Evolutionary conservation across 352 stramenopile species (phyloP), one percentile per base, ranked within the genome.

Genomic region (Globisporangium nagaii): DNA sequence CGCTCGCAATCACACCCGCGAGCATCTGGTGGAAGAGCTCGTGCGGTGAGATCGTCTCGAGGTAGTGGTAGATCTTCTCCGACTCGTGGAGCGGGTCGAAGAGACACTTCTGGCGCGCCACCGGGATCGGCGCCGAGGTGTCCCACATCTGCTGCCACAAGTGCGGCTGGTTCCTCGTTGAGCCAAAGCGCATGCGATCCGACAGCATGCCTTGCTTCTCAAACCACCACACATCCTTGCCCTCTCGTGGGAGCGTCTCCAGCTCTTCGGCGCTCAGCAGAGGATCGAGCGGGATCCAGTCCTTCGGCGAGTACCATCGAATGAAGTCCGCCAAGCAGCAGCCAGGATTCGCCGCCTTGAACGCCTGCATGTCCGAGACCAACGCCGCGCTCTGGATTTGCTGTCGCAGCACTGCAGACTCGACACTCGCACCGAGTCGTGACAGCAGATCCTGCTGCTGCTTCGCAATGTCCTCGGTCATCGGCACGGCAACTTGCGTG

Each of bases 11-110:
- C 6, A 65, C 72, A 24, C 70, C 80, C 8, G 73, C 70, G 12
- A 90, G 66, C 70, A 89, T 88, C 58, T 93, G 83, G 31, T 89
- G 79, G 40, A 93, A 88, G 41, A 93, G 73, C 36, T 90, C 79
- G 41, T 85, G 73, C 0, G 81, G 79, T 5, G 79, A 78, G 17
- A 93, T 70, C 3, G 80, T 93, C 59, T 93, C 83, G 41, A 93
- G 66, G 51, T 90, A 91, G 53, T 93, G 76, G 37, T 81, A 90
- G 5, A 93, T 48, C 54, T 90, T 90, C 52, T 93, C 83, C 2
- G 83, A 83, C 53, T 93, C 83, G 20, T 84, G 68, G 1, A 84
- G 50, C 3, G 80, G 73, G 54, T 90, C 76, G 50, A 93, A 93
- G 40, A 90, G 56, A 12, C 63, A 58, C 22, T 84, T 86, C 49